Conservation (phyloP, 2,329 filamentous ascomycete species). For the Ceratocystis huliohia region DNA sequence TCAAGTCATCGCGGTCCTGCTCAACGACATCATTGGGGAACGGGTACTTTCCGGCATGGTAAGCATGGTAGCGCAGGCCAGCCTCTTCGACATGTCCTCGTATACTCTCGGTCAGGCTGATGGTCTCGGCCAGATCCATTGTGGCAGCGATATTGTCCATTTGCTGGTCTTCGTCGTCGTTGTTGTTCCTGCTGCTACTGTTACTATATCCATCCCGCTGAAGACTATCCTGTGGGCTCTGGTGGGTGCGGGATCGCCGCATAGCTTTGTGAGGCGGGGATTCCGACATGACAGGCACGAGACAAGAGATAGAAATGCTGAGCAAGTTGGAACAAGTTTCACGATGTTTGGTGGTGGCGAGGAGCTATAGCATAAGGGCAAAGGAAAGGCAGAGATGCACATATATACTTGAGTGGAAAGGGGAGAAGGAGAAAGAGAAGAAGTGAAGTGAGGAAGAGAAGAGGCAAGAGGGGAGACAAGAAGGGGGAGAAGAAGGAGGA, state of each 20-base stretch:
- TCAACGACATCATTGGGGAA: slow-evolving; percentile 35
- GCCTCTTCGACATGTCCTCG: slow-evolving; percentile 34
- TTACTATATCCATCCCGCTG: neutral
- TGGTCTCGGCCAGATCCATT: slow-evolving; percentile 25
- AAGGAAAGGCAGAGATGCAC: too few relatives aligned
- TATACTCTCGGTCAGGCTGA: slow-evolving; percentile 33
- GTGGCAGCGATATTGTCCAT: neutral
- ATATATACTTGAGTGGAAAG: too few relatives aligned
- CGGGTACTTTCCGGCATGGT: slow-evolving; percentile 31
- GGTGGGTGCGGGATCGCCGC: slow-evolving; percentile 10
- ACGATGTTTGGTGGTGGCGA: too few relatives aligned
- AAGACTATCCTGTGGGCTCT: slow-evolving; percentile 3
- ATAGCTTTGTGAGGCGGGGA: slow-evolving; percentile 15
- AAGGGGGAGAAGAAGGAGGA: neutral
- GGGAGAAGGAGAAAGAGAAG: too few relatives aligned
- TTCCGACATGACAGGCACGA: slow-evolving; percentile 4
- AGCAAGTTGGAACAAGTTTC: neutral
- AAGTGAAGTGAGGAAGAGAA: neutral
- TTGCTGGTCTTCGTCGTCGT: neutral
- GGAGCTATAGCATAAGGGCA: too few relatives aligned
- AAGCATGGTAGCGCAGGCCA: slow-evolving; percentile 34
- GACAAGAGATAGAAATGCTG: slow-evolving; percentile 18
- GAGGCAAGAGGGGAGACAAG: neutral
- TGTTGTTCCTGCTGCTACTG: neutral
- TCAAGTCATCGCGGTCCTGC: slow-evolving; percentile 33